Conservation (phyloP, 2,329 filamentous ascomycete genomes). For the Colletotrichum destructivum region DNA sequence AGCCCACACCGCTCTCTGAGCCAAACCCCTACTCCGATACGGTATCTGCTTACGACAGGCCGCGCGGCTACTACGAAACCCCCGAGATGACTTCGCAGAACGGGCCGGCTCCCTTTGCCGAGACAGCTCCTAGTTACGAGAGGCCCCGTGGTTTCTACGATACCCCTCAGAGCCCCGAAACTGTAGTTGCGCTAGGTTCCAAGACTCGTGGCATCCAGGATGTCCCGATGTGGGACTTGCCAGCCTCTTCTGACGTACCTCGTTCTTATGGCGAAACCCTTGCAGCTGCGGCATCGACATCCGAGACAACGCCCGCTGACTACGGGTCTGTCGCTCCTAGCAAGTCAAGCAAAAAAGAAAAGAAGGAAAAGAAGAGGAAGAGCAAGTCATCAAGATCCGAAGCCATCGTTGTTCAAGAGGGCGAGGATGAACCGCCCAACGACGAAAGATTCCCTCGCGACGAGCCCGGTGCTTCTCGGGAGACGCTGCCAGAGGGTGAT, state of each 20-base stretch:
- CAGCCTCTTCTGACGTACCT: constrained; percentile 3
- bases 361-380: constrained; percentile 53
- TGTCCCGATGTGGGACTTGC: constrained; percentile 21
- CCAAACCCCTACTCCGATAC: neutral
- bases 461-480: constrained; percentile 13
- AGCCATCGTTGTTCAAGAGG: constrained; percentile 49
- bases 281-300: neutral
- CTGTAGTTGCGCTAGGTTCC: constrained; percentile 29
- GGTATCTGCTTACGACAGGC: constrained; percentile 12
- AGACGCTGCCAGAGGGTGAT: constrained; percentile 22
- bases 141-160: constrained; percentile 12
- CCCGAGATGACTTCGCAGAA: neutral
- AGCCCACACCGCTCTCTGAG: neutral
- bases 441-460: neutral
- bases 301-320: constrained; percentile 7
- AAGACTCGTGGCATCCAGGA: constrained; percentile 21
- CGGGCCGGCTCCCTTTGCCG: neutral
- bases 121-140: constrained; percentile 7
- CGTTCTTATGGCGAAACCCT: constrained; percentile 8
- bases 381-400: constrained; percentile 54
- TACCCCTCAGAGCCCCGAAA: constrained; percentile 26
- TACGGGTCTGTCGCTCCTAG: constrained; percentile 45
- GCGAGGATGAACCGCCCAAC: constrained; percentile 41
- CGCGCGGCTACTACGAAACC: neutral
- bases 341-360: constrained; percentile 53